A percentile compares a stretch with the other conserved stretches of the same genome.
Evolutionary conservation across 257 asterid genomes (phyloP).

Genomic region (Eucommia ulmoides): DNA sequence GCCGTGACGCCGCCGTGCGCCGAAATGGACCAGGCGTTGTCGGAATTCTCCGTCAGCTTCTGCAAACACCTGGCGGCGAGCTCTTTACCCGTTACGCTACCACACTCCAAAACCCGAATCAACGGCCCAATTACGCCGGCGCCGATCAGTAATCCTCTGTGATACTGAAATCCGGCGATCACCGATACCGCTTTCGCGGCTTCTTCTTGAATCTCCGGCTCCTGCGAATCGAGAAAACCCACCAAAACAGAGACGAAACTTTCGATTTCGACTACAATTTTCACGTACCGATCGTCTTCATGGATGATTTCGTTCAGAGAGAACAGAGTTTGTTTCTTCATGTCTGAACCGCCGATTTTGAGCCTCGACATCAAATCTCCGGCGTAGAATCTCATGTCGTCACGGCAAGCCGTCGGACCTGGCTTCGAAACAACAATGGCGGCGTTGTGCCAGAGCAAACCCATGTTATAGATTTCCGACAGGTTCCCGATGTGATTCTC

Average conservation of each 20-base stretch:
- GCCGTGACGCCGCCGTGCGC: constrained; percentile 89
- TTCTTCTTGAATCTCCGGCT: constrained; percentile 46
- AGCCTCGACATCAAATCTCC: constrained; percentile 58
- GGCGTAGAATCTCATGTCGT: constrained; percentile 58
- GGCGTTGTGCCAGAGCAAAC: constrained; percentile 47
- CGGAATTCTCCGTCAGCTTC: constrained; percentile 75
- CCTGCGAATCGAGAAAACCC: constrained; percentile 53
- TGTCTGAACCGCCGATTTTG: constrained; percentile 50
- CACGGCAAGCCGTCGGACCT: constrained; percentile 47
- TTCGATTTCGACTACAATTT: constrained; percentile 43
- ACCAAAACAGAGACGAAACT: constrained; percentile 34
- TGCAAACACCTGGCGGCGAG: constrained; percentile 66
- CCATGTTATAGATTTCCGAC: constrained; percentile 51
- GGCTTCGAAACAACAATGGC: constrained; percentile 78
- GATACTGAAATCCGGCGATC: constrained; percentile 33
- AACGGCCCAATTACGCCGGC: constrained; percentile 56
- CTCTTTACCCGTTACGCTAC: constrained; percentile 42
- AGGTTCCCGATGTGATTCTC: constrained; percentile 33
- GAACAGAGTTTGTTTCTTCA: constrained; percentile 66
- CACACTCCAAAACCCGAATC: constrained; percentile 58
- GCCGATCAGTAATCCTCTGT: constrained; percentile 28
- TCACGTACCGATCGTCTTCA: constrained; percentile 61
- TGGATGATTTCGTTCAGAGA: constrained; percentile 44
- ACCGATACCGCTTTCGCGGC: constrained; percentile 42
- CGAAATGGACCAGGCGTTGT: constrained; percentile 85